Percentiles rank a stretch among this genome's conserved stretches.
phyloP scores from a whole-genome alignment of 495 filamentous ascomycete species.

The Annulohypoxylon moriforme region DNA sequence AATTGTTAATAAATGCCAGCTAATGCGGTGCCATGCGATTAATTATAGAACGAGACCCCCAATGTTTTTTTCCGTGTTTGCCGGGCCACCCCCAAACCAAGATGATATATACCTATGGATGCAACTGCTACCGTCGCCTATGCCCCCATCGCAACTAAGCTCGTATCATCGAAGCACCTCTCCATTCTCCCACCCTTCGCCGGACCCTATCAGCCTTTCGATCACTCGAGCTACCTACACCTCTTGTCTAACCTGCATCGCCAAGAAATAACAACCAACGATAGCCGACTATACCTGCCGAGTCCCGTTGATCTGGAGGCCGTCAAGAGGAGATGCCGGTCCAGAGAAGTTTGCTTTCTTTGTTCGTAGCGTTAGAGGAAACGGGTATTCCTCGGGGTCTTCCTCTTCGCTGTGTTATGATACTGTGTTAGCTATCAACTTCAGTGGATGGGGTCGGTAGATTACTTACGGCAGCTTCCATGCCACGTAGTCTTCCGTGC shows the following conservation, averaged over 20 bases:
- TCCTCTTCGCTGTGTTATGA: constrained; percentile 82
- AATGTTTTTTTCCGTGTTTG: constrained; percentile 1
- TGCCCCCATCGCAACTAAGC: not conserved
- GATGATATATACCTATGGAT: constrained; percentile 18
- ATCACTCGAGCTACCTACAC: not conserved
- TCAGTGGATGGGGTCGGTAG: constrained; percentile 8
- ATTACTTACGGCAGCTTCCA: constrained; percentile 96
- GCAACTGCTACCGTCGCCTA: not conserved
- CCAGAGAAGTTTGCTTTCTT: constrained; percentile 52
- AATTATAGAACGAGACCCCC: constrained; percentile 22
- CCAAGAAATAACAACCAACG: not conserved
- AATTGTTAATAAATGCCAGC: constrained; percentile 23
- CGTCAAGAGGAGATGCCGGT: constrained; percentile 52
- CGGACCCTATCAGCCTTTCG: not conserved
- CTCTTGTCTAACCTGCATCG: not conserved
- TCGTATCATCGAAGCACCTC: not conserved
- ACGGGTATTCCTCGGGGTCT: constrained; percentile 91
- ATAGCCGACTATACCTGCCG: not conserved
- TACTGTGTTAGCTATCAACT: constrained; percentile 20
- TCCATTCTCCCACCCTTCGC: too few relatives aligned
- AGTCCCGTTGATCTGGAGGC: constrained; percentile 55
- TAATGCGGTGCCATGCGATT: constrained; percentile 42
- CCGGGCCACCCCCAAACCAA: constrained; percentile 3
- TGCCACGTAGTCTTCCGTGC: constrained; percentile 96
- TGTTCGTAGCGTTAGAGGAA: constrained; percentile 82